Evolutionary conservation across 768 basidiomycete genomes (phyloP), one percentile per base, ranked within the genome.

Genomic region (Macrolepiota dolichaula): DNA sequence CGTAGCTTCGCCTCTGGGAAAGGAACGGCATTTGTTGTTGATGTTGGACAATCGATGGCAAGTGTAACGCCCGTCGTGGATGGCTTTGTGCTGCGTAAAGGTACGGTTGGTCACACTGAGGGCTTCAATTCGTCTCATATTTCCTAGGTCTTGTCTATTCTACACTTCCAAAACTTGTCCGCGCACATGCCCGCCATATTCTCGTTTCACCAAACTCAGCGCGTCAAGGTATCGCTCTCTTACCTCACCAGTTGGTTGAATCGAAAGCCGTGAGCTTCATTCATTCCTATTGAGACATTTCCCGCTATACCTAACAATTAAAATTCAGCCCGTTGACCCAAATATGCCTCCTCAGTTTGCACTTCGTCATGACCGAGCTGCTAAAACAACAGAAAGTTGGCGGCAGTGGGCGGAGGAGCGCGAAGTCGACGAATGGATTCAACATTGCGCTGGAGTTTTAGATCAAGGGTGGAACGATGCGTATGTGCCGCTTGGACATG

Each of bases 51-150:
- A 64, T 84, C 90, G 12, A 86, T 88, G 71, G 90, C 91, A 13
- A 96, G 92, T 67, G 92, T 96, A 13, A 94, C 94, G 0, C 97
- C 97, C 4, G 91, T 99, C 19, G 94, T 96, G 3, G 97, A 99
- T 66, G 97, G 97, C 3, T 99, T 98, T 68, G 97, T 98, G 46
- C 85, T 99, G 47, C 83, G 96, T 68, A 97, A 96, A 84, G 96
- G 96, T 89, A 49, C 49, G 50, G 50, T 55, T 54, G 15, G 22
- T 22, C 2, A 27, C 51, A 22, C 17, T 13, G n/a, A 10, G 55
- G 19, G 27, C 37, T 22, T 51, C 17, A 32, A 44, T 15, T 53
- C 10, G 13, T 29, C 40, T 57, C n/a, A 46, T 29, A 38, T 29
- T 42, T 19, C 32, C 1, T 52, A 97, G 96, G 95, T 49, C 87